Conservation (phyloP, 176 grass and related monocot genomes). For the Triticum monococcum region DNA sequence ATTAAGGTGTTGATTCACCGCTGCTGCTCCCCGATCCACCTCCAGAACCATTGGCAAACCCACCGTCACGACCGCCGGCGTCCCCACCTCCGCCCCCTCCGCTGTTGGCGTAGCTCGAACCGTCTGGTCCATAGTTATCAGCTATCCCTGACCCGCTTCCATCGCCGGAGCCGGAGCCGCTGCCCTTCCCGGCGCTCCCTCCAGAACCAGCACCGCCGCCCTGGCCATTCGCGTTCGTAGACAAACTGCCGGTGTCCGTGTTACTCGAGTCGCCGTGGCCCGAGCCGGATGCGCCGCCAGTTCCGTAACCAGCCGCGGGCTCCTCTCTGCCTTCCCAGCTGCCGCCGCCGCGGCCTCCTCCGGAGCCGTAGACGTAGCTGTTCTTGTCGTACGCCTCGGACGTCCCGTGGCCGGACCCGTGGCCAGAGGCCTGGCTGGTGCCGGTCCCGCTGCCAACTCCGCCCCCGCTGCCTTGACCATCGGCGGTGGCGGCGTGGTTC, state of each 20-base stretch:
- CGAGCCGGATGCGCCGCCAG: background rate
- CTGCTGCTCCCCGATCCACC: background rate
- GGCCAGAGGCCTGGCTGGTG: background rate
- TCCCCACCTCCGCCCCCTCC: background rate
- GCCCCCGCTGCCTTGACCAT: conserved; percentile 2
- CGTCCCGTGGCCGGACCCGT: background rate
- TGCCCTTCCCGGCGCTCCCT: background rate
- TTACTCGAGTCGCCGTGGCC: background rate
- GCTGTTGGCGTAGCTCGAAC: background rate
- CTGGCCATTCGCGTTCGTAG: background rate
- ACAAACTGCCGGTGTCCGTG: background rate
- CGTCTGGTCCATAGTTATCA: background rate
- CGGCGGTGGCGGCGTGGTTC: conserved; percentile 1
- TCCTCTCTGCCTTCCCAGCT: background rate
- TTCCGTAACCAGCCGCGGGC: background rate
- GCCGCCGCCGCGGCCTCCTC: background rate
- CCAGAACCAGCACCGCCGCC: background rate
- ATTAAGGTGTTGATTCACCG: background rate
- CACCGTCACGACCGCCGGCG: background rate
- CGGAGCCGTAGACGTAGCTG: background rate
- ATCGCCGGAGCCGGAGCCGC: background rate
- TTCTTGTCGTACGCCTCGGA: background rate
- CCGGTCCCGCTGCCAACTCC: background rate
- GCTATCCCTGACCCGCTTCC: background rate
- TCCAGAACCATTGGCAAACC: background rate